phyloP scores from a whole-genome alignment of 2,329 filamentous ascomycete species.

The Exophiala lecanii-corni region DNA sequence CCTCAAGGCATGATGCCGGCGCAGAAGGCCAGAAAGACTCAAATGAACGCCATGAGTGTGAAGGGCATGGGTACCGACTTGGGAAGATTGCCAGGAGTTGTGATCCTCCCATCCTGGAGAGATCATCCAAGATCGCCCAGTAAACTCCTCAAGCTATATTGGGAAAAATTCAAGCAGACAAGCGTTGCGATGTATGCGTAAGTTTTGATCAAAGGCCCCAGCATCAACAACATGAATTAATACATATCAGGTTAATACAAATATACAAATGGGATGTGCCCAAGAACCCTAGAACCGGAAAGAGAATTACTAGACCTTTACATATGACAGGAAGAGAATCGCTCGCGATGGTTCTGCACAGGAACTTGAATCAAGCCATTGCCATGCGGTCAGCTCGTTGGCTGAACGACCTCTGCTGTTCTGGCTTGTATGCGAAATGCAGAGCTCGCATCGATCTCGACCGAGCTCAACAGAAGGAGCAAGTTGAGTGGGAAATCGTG shows the following conservation, averaged over 20 bases:
- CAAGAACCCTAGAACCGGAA: neutral
- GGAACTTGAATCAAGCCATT: neutral
- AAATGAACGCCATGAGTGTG: neutral
- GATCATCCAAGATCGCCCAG: neutral
- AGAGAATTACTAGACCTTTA: neutral
- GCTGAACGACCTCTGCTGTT: neutral
- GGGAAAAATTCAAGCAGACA: neutral
- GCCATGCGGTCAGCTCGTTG: neutral
- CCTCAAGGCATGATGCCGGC: no score
- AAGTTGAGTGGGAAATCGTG: neutral
- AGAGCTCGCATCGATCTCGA: neutral
- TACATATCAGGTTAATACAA: neutral
- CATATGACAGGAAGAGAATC: neutral
- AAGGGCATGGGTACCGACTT: neutral
- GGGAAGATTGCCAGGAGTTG: neutral
- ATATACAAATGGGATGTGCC: constrained; percentile 1
- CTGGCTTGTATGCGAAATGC: neutral
- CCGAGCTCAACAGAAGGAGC: neutral
- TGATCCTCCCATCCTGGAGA: neutral
- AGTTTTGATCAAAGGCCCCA: neutral
- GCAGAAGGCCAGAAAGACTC: neutral
- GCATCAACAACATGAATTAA: neutral
- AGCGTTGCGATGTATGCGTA: neutral
- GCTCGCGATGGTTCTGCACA: neutral
- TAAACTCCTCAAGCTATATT: neutral